phyloP scores from a whole-genome alignment of 2,329 filamentous ascomycete genomes.

The Penicillium sp. region DNA sequence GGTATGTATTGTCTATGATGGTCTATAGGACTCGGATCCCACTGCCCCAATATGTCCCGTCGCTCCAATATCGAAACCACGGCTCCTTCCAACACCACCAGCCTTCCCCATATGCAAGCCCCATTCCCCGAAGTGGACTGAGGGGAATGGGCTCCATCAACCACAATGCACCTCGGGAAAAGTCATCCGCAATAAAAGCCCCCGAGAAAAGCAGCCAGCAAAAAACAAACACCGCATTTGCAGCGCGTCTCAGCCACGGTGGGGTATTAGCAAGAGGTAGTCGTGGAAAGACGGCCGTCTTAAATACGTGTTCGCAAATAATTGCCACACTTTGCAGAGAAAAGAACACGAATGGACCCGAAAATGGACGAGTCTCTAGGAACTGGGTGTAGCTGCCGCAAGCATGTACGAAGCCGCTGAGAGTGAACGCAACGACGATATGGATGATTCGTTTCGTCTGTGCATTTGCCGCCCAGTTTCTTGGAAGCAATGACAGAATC shows the following conservation, averaged over 20 bases:
- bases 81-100: conserved; percentile 66
- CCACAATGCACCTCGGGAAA: conserved; percentile 72
- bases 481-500: conserved; percentile 30
- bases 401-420: conserved; percentile 59
- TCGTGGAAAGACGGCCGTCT: conserved; percentile 36
- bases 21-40: conserved; percentile 42
- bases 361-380: conserved; percentile 57
- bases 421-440: conserved; percentile 31
- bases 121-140: conserved; percentile 66
- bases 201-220: conserved; percentile 69
- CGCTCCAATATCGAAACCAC: conserved; percentile 58
- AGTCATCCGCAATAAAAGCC: conserved; percentile 69
- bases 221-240: conserved; percentile 63
- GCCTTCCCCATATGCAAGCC: conserved; percentile 59
- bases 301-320: conserved; percentile 54
- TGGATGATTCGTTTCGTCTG: conserved; percentile 23
- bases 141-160: conserved; percentile 78
- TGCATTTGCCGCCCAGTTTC: conserved; percentile 12
- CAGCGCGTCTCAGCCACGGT: conserved; percentile 46
- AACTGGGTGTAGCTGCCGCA: conserved; percentile 66
- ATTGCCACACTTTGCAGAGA: conserved; percentile 66
- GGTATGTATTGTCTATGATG: not conserved
- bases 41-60: conserved; percentile 63
- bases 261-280: conserved; percentile 42
- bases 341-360: conserved; percentile 66